Evolutionary conservation across 2,329 filamentous ascomycete species (phyloP).

Genomic region (Epichloe elymi): DNA sequence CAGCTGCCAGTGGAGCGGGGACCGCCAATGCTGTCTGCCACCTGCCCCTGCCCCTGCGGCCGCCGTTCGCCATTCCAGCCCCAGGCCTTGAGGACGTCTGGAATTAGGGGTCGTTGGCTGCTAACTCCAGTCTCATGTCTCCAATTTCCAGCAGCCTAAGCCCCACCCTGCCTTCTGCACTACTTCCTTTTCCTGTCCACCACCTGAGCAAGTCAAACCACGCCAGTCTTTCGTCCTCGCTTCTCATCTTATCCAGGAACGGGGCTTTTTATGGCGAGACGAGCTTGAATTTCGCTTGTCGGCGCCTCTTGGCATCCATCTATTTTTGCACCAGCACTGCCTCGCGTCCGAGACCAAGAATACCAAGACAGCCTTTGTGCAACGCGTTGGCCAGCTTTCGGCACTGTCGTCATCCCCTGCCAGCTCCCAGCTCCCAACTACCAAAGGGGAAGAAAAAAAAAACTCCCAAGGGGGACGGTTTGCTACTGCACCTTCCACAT

Average conservation of each 20-base stretch:
- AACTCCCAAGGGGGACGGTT: background rate
- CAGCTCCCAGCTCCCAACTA: background rate
- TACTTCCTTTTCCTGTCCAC: background rate
- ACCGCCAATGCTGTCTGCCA: background rate
- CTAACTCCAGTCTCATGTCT: too few species aligned
- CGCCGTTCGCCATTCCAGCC: background rate
- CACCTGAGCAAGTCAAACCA: background rate
- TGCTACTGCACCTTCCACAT: background rate
- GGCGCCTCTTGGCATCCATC: background rate
- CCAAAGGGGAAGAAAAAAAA: background rate
- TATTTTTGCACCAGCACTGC: background rate
- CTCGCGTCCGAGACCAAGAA: background rate
- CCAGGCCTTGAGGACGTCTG: too few species aligned
- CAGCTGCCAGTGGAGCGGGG: background rate
- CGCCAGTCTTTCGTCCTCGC: background rate
- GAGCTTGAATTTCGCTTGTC: background rate
- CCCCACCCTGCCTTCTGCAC: background rate
- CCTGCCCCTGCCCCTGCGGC: background rate
- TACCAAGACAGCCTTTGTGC: background rate
- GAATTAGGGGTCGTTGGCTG: too few species aligned
- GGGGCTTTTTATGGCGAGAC: background rate
- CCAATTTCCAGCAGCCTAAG: too few species aligned
- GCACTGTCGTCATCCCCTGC: slow-evolving; percentile 4
- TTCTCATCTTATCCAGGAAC: background rate
- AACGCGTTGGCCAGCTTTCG: slow-evolving; percentile 1